Percentiles rank a stretch among this genome's conserved stretches.
Conservation (phyloP, 768 basidiomycete species). For the Serendipita sp. region DNA sequence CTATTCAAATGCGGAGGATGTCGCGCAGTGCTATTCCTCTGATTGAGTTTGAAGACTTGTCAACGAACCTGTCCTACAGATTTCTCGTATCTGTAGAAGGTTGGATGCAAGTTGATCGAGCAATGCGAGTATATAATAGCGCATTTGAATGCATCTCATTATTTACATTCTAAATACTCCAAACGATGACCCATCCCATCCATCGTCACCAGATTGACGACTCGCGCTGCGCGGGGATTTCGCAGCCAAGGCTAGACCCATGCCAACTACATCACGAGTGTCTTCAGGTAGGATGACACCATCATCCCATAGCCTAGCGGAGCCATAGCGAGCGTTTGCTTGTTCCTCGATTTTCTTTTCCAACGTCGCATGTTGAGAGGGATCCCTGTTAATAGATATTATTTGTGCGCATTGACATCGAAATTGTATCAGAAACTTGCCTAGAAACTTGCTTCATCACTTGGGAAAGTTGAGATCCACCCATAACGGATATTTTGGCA, state of each 20-base stretch:
- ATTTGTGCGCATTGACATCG: neutral
- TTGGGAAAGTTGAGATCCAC: slow-evolving; percentile 78
- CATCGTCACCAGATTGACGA: slow-evolving; percentile 34
- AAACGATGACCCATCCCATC: slow-evolving; percentile 30
- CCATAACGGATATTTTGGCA: slow-evolving; percentile 91
- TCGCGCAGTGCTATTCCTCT: no score
- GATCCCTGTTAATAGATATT: slow-evolving; percentile 36
- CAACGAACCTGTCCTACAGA: no score
- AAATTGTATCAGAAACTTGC: slow-evolving; percentile 22
- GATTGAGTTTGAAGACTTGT: no score
- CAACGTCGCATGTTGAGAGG: slow-evolving; percentile 54
- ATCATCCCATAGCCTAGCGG: slow-evolving; percentile 88
- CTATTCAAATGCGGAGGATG: no score
- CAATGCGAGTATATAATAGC: neutral
- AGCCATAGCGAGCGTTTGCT: slow-evolving; percentile 74
- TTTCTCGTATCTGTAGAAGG: no score
- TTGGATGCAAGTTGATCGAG: no score
- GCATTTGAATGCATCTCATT: neutral
- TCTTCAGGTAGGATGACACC: slow-evolving; percentile 81
- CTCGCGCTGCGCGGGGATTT: slow-evolving; percentile 14
- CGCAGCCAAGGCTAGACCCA: slow-evolving; percentile 69
- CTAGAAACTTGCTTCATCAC: slow-evolving; percentile 85
- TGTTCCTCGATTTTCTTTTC: slow-evolving; percentile 77
- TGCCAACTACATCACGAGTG: slow-evolving; percentile 73
- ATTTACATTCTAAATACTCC: slow-evolving; percentile 81